A percentile compares a stretch with the other conserved stretches of the same genome.
phyloP scores from a whole-genome alignment of 2,329 filamentous ascomycete genomes.

The Colletotrichum tanaceti region DNA sequence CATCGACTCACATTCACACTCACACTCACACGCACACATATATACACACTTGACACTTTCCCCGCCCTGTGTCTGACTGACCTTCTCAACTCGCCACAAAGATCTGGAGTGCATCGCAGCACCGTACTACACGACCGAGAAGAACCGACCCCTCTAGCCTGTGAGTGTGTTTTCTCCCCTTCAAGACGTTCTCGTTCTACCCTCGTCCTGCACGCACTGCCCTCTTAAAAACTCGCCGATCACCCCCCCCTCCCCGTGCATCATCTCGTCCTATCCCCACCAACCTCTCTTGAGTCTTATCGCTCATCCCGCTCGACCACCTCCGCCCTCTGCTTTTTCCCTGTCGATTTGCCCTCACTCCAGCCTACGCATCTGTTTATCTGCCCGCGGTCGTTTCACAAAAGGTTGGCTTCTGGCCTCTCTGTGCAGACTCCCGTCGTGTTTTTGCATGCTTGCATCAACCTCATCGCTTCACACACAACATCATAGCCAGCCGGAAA shows the following conservation, averaged over 20 bases:
- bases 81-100: constrained; percentile 36
- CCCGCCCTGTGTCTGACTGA: constrained; percentile 36
- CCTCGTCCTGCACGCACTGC: constrained; percentile 36
- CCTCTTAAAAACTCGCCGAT: constrained; percentile 38
- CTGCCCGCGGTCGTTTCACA: constrained; percentile 1
- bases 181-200: constrained; percentile 5
- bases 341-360: constrained; percentile 13
- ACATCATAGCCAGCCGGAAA: constrained; percentile 14
- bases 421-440: neutral
- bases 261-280: constrained; percentile 34
- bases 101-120: constrained; percentile 41
- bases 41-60: constrained; percentile 31
- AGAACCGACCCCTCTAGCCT: constrained; percentile 27
- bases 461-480: constrained; percentile 6
- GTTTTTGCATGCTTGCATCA: constrained; percentile 14
- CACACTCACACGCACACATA: constrained; percentile 18
- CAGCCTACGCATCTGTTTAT: neutral
- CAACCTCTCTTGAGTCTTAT: constrained; percentile 41
- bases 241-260: constrained; percentile 34
- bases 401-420: constrained; percentile 20
- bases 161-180: constrained; percentile 33
- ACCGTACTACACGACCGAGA: constrained; percentile 32
- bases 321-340: constrained; percentile 35
- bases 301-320: constrained; percentile 35
- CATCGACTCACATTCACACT: constrained; percentile 11